A percentile compares a stretch with the other conserved stretches of the same genome.
Conservation (phyloP, 2,329 filamentous ascomycete genomes). For the Ophiostoma piceae region DNA sequence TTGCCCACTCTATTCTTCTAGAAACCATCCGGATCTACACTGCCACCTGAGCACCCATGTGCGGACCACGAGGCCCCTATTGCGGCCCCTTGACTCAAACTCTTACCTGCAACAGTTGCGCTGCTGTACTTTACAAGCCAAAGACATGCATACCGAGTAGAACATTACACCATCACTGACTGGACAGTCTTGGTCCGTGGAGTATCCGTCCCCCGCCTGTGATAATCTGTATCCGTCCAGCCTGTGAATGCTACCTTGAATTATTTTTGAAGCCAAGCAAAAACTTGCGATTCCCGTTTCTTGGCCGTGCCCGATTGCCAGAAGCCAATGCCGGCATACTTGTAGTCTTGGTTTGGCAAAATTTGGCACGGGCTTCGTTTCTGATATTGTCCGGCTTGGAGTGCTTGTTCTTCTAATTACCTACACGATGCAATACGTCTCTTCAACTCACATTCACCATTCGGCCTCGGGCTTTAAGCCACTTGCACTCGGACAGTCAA, state of each 20-base stretch:
- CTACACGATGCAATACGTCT: neutral
- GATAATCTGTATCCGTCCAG: neutral
- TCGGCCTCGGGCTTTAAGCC: neutral
- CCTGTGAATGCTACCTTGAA: neutral
- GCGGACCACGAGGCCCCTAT: neutral
- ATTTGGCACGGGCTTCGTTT: neutral
- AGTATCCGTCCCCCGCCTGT: neutral
- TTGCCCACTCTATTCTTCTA: neutral
- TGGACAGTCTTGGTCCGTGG: neutral
- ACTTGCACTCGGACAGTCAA: neutral
- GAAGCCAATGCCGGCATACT: no score
- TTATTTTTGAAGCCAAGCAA: neutral
- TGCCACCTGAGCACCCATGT: neutral
- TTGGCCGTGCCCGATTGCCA: neutral
- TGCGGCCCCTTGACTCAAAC: neutral
- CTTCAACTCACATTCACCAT: neutral
- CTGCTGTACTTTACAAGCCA: neutral
- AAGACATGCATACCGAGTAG: neutral
- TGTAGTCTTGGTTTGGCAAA: neutral
- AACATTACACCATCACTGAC: neutral
- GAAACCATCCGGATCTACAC: neutral
- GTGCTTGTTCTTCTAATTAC: neutral
- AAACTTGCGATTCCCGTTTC: neutral
- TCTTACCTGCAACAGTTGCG: neutral
- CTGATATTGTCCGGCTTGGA: neutral